A percentile compares a stretch with the other conserved stretches of the same genome.
phyloP scores from a whole-genome alignment of 2,329 filamentous ascomycete species.

The Penicillium sp. region DNA sequence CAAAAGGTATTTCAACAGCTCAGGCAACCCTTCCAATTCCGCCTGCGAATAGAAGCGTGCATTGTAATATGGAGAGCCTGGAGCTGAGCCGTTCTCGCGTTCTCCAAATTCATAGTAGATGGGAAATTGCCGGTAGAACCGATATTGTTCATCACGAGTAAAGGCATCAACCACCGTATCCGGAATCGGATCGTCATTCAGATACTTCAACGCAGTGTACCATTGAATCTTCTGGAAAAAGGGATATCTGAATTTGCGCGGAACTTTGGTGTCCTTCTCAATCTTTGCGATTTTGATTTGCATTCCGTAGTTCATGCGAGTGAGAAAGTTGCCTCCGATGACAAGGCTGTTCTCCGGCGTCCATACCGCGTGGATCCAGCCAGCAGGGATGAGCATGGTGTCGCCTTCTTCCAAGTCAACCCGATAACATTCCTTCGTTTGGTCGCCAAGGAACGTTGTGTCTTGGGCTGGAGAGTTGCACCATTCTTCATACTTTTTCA shows the following conservation, averaged over 20 bases:
- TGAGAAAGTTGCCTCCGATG: slow-evolving; percentile 68
- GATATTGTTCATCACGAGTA: slow-evolving; percentile 49
- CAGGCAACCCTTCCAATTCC: slow-evolving; percentile 58
- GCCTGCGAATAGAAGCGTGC: slow-evolving; percentile 60
- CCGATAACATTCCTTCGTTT: slow-evolving; percentile 63
- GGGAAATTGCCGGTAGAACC: slow-evolving; percentile 52
- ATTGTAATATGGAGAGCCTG: slow-evolving; percentile 54
- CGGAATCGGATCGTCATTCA: slow-evolving; percentile 62
- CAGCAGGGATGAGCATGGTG: slow-evolving; percentile 67
- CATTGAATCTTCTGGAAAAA: slow-evolving; percentile 68
- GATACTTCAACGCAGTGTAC: slow-evolving; percentile 62
- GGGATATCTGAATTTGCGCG: slow-evolving; percentile 63
- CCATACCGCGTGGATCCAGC: slow-evolving; percentile 70
- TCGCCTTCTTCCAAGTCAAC: slow-evolving; percentile 64
- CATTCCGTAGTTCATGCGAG: slow-evolving; percentile 61
- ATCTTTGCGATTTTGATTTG: slow-evolving; percentile 64
- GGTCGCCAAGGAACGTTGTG: slow-evolving; percentile 60
- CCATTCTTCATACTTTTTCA: slow-evolving; percentile 70
- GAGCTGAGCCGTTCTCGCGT: slow-evolving; percentile 47
- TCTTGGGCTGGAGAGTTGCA: slow-evolving; percentile 64
- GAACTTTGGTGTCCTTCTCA: slow-evolving; percentile 64
- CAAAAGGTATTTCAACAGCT: slow-evolving; percentile 59
- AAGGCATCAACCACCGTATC: slow-evolving; percentile 53
- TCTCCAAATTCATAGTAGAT: slow-evolving; percentile 58
- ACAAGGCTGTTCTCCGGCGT: slow-evolving; percentile 66